These are phyloP conservation scores for Sphenostylis stenocarpa DNA, from an alignment of 306 rosid species.

Conservation along the genomic window DNA sequence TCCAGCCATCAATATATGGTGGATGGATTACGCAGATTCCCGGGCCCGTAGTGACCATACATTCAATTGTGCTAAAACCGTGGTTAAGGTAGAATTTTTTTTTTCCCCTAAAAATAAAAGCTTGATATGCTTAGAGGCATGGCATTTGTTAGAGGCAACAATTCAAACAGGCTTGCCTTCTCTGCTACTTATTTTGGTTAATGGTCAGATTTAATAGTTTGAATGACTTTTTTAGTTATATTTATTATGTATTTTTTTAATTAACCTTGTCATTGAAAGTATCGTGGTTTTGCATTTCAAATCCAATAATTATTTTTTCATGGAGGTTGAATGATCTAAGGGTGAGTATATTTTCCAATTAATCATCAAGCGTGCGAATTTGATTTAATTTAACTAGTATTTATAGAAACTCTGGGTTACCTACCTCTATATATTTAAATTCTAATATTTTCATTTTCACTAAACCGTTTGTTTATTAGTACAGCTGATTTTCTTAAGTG, in stretches of 20 bases:
- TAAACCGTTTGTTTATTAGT: not conserved
- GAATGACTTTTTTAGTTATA: too few species aligned
- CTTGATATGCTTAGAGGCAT: not conserved
- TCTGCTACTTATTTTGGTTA: too few species aligned
- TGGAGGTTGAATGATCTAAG: too few species aligned
- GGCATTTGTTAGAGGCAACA: not conserved
- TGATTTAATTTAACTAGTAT: not conserved
- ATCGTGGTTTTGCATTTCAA: too few species aligned
- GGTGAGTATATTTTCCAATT: too few species aligned
- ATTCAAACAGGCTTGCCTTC: too few species aligned
- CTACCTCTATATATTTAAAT: not conserved
- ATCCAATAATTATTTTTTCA: too few species aligned
- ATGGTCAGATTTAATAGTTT: too few species aligned
- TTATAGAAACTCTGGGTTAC: not conserved
- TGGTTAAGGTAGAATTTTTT: constrained; percentile 17
- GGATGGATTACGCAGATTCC: not conserved
- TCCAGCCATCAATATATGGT: constrained; percentile 3
- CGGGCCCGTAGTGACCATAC: not conserved
- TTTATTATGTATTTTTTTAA: too few species aligned
- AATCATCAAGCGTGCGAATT: too few species aligned
- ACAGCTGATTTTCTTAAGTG: not conserved
- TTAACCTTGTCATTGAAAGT: too few species aligned
- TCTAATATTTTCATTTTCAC: not conserved
- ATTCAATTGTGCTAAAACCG: not conserved
- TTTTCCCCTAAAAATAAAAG: too few species aligned